Conservation (phyloP, 1,139 yeast genomes). For the Lodderomyces oxycetoniae region DNA sequence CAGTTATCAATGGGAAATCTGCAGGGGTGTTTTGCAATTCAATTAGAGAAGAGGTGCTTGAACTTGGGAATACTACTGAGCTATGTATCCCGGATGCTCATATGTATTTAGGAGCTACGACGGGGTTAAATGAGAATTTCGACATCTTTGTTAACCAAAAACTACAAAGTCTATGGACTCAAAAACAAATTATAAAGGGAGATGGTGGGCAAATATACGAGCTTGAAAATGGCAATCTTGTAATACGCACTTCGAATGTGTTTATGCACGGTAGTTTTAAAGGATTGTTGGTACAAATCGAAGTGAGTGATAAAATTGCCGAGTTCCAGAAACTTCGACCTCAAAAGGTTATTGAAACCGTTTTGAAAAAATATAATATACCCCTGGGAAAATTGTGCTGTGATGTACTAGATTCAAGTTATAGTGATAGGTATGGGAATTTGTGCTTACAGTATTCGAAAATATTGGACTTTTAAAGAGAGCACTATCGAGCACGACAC, state of each 20-base stretch:
- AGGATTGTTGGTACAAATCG: conserved; percentile 63
- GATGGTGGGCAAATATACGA: conserved; percentile 69
- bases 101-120: conserved; percentile 42
- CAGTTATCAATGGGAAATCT: conserved; percentile 49
- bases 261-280: conserved; percentile 71
- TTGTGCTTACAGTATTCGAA: conserved; percentile 45
- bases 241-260: conserved; percentile 62
- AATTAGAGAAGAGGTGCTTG: conserved; percentile 34
- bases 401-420: conserved; percentile 26
- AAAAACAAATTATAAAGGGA: conserved; percentile 69
- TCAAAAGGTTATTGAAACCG: conserved; percentile 20
- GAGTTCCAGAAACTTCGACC: neutral
- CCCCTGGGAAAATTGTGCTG: conserved; percentile 39
- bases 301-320: conserved; percentile 18
- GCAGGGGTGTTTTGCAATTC: conserved; percentile 40
- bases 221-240: conserved; percentile 43
- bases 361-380: conserved; percentile 35
- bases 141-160: conserved; percentile 50
- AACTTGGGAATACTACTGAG: conserved; percentile 14
- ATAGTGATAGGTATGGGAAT: conserved; percentile 37
- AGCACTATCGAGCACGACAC: too few relatives aligned
- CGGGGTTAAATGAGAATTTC: conserved; percentile 47
- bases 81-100: conserved; percentile 37
- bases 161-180: conserved; percentile 67
- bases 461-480: conserved; percentile 20